Evolutionary conservation across 2,329 filamentous ascomycete genomes (phyloP), one percentile per base, ranked within the genome.

Genomic region (Pseudogymnoascus sp.): DNA sequence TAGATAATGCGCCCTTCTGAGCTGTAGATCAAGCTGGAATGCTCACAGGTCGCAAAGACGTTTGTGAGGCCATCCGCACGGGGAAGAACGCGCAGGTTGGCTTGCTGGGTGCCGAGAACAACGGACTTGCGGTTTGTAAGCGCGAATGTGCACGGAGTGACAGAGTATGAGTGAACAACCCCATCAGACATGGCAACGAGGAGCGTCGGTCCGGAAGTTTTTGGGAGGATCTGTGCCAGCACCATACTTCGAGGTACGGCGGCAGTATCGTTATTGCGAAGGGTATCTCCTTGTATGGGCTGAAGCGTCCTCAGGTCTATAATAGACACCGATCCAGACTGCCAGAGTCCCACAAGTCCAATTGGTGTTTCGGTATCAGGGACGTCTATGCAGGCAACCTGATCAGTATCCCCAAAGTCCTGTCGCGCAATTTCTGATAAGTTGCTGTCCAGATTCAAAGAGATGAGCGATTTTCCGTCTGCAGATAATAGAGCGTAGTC

Each of bases 111-210:
- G 23, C 95, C 93, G 11, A 99, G 79, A 1, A 93, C 86, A 23
- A 96, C 88, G 69, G 87, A 92, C 73, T 93, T 96, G 66, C 88
- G 86, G 0, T 85, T 82, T 0, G 86, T 88, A 2, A 97, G 77
- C 0, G 83, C 77, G 65, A 83, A 84, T n/a, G 83, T 82, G 0
- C 76, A 70, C 0, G 78, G 75, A 33, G 90, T 83, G 37, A 96
- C 82, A 33, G 86, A 84, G 72, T 93, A 97, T 0, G 89, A 95
- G 60, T 96, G 83, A 0, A 99, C 89, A 65, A 89, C 91, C 3
- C 95, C 95, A 75, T 97, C 93, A 59, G 96, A 91, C 83, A 97
- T 89, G 11, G 93, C 90, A 33, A 96, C 83, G 65, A 99, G 89
- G 0, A 99, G 80, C 0, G 90, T 96, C 0, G 91, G 88, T 0